Base-by-base conservation (phyloP, 495 filamentous ascomycete species). In the Barbatosphaeria neglecta region DNA sequence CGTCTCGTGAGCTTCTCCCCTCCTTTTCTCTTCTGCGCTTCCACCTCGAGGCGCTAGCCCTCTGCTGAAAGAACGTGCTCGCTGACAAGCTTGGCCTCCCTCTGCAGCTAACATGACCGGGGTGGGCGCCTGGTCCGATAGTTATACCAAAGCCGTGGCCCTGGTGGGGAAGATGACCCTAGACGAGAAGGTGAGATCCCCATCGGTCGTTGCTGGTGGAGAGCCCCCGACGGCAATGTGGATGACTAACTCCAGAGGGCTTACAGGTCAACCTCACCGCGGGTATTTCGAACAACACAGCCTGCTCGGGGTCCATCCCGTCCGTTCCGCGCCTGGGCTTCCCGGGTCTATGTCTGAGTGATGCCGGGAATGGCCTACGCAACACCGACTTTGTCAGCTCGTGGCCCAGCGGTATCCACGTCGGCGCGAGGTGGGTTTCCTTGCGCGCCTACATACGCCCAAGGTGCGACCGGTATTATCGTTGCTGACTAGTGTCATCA, bases 311-410 rank as follows among this genome's bases (percentile, higher is more conserved):
- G 3, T 70, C 62, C 17, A 70, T 74, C 37, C 64, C 60, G 0
- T 50, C 67, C 7, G 66, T 83, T n/a, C 62, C 66, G 8, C 68
- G 80, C 1, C 61, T 84, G 17, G 68, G 68, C 1, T 84, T 78
- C 49, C 67, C 75, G 0, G 82, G 82, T 7, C 57, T 84, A 33
- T 84, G 81, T 53, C 65, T 86, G 0, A 63, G 66, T 16, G 81
- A 86, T 59, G 80, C 78, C 2, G 78, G 77, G 0, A 75, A 82
- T 49, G 81, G 80, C 16, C 60, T 83, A 20, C 62, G 80, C 3
- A 63, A 50, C 17, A 76, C 77, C 0, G 79, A 84, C 49, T 76
- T 78, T 55, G 80, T 79, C 22, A 80, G 74, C 48, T 66, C 63
- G 19, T 82, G 72, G 61, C 63, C 77, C 0, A 66, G 67, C 22